A percentile compares a stretch with the other conserved stretches of the same genome.
phyloP scores from a whole-genome alignment of 208 protist genomes.

The Leishmania aethiopica region DNA sequence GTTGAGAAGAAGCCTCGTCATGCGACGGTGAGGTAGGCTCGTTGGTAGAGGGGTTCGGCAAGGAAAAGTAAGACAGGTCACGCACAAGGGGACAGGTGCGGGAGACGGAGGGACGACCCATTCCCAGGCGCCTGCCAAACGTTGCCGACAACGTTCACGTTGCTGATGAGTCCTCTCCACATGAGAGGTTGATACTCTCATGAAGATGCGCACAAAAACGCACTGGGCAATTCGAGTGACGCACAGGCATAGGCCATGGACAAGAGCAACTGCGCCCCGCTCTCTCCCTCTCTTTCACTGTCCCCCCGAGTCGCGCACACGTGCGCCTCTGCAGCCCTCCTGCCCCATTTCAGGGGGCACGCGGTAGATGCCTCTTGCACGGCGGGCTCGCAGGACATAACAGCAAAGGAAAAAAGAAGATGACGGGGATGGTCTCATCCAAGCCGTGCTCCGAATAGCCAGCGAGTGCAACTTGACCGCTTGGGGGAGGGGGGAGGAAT shows the following conservation, averaged over 20 bases:
- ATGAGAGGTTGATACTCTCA: not conserved
- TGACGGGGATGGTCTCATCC: not conserved
- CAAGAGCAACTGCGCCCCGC: not conserved
- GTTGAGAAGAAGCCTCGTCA: not conserved
- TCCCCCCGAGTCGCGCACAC: not conserved
- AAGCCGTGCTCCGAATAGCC: not conserved
- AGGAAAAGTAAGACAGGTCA: not conserved
- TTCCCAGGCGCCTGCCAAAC: not conserved
- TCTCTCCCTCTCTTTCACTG: not conserved
- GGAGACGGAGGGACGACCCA: not conserved
- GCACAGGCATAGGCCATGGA: not conserved
- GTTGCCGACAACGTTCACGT: not conserved
- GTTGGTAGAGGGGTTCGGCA: not conserved
- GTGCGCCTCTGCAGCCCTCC: not conserved
- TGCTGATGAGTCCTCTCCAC: not conserved
- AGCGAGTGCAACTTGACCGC: not conserved
- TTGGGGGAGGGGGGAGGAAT: not conserved
- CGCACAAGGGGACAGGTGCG: not conserved
- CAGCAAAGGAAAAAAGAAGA: not conserved
- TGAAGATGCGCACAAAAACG: not conserved
- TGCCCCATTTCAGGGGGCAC: not conserved
- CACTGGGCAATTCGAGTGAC: not conserved
- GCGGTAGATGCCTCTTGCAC: not conserved
- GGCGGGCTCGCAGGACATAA: not conserved
- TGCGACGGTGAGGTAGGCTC: not conserved